Conservation (phyloP, 73 alveolate species). For the Tetrahymena elliotti region DNA sequence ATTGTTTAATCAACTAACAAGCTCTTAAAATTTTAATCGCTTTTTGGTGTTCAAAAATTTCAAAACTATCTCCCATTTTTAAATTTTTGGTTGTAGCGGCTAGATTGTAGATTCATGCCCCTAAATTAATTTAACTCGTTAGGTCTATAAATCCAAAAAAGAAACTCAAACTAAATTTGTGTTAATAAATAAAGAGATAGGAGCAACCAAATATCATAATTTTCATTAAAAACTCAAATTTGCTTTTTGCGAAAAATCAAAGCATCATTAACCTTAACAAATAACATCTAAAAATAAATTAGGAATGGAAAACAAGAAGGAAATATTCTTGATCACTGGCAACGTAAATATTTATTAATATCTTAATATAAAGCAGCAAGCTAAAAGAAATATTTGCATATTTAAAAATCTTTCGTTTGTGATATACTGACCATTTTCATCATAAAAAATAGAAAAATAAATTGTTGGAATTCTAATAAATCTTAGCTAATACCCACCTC, state of each 20-base stretch:
- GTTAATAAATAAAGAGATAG: neutral
- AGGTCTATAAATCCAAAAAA: neutral
- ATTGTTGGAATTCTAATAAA: constrained; percentile 18
- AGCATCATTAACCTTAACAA: neutral
- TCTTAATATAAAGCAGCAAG: neutral
- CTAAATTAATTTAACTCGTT: neutral
- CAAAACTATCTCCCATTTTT: neutral
- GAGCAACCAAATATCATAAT: neutral
- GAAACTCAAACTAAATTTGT: neutral
- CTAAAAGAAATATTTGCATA: neutral
- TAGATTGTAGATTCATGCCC: neutral
- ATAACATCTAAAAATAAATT: neutral
- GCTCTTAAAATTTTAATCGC: neutral
- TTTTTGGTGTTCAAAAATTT: neutral
- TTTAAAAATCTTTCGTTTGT: neutral
- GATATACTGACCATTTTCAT: neutral
- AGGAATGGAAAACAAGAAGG: neutral
- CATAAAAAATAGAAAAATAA: constrained; percentile 16
- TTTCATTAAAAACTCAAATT: neutral
- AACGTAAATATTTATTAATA: neutral
- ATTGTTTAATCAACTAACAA: neutral
- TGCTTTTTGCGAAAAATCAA: neutral
- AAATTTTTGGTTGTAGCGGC: neutral
- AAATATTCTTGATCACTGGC: constrained; percentile 20
- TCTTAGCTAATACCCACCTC: constrained; percentile 16